Percentiles rank a stretch among this genome's conserved stretches.
Evolutionary conservation across 2,329 filamentous ascomycete species (phyloP).

Genomic region (Calonectria leucothoes): DNA sequence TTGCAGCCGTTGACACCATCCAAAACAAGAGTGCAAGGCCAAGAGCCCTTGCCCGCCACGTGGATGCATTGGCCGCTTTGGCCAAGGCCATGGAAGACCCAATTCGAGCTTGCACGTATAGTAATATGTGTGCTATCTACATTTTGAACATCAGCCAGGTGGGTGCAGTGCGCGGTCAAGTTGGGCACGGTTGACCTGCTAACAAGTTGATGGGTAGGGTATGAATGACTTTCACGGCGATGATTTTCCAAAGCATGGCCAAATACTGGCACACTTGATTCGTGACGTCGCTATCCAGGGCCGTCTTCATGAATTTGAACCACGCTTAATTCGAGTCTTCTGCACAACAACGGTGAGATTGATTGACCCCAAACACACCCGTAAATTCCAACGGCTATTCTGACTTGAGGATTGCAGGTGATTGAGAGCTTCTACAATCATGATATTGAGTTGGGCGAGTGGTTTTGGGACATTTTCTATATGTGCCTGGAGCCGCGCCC

Average conservation of each 20-base stretch:
- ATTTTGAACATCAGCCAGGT: slow-evolving; percentile 46
- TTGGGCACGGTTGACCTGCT: not conserved
- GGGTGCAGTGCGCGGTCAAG: not conserved
- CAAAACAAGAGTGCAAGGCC: slow-evolving; percentile 38
- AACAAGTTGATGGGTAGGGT: not conserved
- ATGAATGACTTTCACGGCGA: not conserved
- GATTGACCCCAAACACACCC: no score
- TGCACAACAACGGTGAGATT: not conserved
- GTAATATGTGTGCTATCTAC: slow-evolving; percentile 47
- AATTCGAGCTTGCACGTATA: slow-evolving; percentile 29
- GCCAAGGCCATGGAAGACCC: slow-evolving; percentile 38
- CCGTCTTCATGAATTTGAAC: not conserved
- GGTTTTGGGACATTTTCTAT: slow-evolving; percentile 26
- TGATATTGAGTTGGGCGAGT: slow-evolving; percentile 35
- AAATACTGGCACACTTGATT: slow-evolving; percentile 1
- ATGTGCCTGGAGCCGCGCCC: not conserved
- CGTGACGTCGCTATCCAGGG: not conserved
- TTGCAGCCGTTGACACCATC: slow-evolving; percentile 46
- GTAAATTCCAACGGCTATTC: no score
- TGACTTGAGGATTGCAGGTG: slow-evolving; percentile 24
- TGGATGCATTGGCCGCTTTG: slow-evolving; percentile 40
- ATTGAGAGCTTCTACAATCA: slow-evolving; percentile 43
- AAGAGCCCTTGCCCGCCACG: slow-evolving; percentile 53
- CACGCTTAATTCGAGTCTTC: slow-evolving; percentile 29
- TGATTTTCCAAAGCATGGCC: not conserved